Conservation (phyloP, 768 basidiomycete genomes). For the Gloeopeniophorella convolvens region DNA sequence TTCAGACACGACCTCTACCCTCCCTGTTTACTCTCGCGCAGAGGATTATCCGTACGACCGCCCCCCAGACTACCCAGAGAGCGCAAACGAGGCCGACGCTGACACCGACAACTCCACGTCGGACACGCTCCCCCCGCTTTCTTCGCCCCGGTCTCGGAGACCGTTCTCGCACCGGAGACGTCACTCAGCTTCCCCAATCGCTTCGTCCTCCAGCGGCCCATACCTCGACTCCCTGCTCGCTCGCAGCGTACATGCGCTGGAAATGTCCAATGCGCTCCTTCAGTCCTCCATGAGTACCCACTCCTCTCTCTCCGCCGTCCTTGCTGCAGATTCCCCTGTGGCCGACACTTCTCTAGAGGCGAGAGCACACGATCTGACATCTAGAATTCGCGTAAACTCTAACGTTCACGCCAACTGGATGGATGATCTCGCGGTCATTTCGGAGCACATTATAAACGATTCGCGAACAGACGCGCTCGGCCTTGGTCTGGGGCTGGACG, state of each 20-base stretch:
- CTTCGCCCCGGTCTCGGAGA: conserved; percentile 32
- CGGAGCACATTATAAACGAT: conserved; percentile 4
- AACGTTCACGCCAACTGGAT: conserved; percentile 52
- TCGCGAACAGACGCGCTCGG: conserved; percentile 4
- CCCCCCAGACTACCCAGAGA: conserved; percentile 73
- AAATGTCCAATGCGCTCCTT: conserved; percentile 76
- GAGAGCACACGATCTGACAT: conserved; percentile 46
- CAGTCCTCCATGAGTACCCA: conserved; percentile 72
- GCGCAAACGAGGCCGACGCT: conserved; percentile 70
- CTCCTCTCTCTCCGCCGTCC: conserved; percentile 43
- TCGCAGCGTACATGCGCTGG: conserved; percentile 78
- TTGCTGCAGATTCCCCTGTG: conserved; percentile 38
- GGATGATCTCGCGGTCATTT: conserved; percentile 55
- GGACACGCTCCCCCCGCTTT: conserved; percentile 27
- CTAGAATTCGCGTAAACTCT: conserved; percentile 41
- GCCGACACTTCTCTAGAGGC: conserved; percentile 42
- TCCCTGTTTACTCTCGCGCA: conserved; percentile 52
- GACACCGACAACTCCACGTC: conserved; percentile 44
- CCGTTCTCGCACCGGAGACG: conserved; percentile 27
- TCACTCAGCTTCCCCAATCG: conserved; percentile 18
- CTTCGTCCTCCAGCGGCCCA: conserved; percentile 36
- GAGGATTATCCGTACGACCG: conserved; percentile 41
- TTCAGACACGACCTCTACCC: conserved; percentile 56
- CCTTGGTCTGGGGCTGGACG: conserved; percentile 6
- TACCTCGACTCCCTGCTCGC: conserved; percentile 73